phyloP scores from a whole-genome alignment of 306 rosid species.

The Lathyrus aphaca region DNA sequence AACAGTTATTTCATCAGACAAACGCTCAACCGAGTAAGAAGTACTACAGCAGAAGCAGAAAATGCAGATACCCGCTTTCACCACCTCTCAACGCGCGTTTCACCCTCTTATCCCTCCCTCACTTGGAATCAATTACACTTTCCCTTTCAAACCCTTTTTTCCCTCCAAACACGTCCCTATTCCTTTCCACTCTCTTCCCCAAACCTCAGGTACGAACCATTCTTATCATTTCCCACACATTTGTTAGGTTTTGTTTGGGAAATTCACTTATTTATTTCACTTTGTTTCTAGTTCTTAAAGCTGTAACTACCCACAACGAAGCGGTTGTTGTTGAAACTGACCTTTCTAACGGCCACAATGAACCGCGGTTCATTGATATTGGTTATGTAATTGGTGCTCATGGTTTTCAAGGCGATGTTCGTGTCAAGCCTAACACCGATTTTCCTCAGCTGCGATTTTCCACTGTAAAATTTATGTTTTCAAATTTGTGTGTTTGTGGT shows the following conservation, averaged over 20 bases:
- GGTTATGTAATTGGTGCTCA: constrained; percentile 79
- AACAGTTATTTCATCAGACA: background rate
- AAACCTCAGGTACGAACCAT: constrained; percentile 47
- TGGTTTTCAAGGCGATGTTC: constrained; percentile 78
- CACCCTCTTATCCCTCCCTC: constrained; percentile 30
- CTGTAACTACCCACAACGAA: constrained; percentile 50
- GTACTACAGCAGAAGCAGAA: background rate
- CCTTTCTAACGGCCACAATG: constrained; percentile 15
- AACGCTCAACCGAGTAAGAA: constrained; percentile 8
- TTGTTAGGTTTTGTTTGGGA: background rate
- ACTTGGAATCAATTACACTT: constrained; percentile 31
- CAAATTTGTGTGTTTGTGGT: background rate
- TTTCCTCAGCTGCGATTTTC: constrained; percentile 85
- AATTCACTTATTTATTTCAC: background rate
- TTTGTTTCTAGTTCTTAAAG: constrained; percentile 40
- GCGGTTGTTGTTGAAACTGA: constrained; percentile 44
- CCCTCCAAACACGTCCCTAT: constrained; percentile 41
- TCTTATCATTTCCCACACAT: background rate
- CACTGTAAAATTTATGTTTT: constrained; percentile 46
- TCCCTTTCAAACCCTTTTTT: constrained; percentile 36
- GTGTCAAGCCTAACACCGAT: constrained; percentile 74
- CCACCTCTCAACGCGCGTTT: constrained; percentile 44
- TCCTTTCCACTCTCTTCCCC: constrained; percentile 37
- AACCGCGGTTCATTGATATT: constrained; percentile 58
- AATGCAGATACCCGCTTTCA: constrained; percentile 36